Evolutionary conservation across 176 grass and related monocot genomes (phyloP), one percentile per base, ranked within the genome.

Genomic region (Aegilops tauschii): DNA sequence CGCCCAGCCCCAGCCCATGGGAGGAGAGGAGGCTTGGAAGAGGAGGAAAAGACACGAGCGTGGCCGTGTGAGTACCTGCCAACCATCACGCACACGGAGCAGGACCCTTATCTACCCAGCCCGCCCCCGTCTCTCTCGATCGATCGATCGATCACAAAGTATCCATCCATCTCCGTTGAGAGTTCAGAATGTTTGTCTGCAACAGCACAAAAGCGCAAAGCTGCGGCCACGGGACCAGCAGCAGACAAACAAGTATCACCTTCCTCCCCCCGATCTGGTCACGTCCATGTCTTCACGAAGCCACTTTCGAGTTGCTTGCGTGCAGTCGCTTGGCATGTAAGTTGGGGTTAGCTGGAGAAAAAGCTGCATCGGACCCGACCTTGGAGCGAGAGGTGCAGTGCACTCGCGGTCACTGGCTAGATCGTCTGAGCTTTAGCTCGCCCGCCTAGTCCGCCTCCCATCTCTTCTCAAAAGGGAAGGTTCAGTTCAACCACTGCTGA

Each of bases 271-370:
- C 7, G 28, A 47, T 12, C 11, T 50, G 39, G 66, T 87, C 84
- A 80, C 16, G 85, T 90, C 74, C 25, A 28, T 9, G 8, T 87
- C 66, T 65, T 72, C 5, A 0, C 12, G 45, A 40, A 40, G n/a
- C 9, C 12, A 31, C 70, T 80, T 66, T 73, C 17, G 13, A 78
- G 71, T 86, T 67, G 84, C 80, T 75, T 61, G 61, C 83, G 68
- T 79, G 89, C 44, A 76, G 76, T 84, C 75, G 44, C 89, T 91
- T 91, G 31, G 28, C 85, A 91, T 80, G 75, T 66, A 87, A 86
- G 72, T 13, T 78, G 16, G 37, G 39, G 78, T 63, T 85, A 31
- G 62, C 85, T 40, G 37, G 67, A 65, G 16, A 73, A 80, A 89
- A 71, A 59, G 81, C 0, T 16, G 37, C 50, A 54, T 18, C 3